Base-by-base conservation (phyloP, 2,329 filamentous ascomycete genomes). In the Epichloe baconii region DNA sequence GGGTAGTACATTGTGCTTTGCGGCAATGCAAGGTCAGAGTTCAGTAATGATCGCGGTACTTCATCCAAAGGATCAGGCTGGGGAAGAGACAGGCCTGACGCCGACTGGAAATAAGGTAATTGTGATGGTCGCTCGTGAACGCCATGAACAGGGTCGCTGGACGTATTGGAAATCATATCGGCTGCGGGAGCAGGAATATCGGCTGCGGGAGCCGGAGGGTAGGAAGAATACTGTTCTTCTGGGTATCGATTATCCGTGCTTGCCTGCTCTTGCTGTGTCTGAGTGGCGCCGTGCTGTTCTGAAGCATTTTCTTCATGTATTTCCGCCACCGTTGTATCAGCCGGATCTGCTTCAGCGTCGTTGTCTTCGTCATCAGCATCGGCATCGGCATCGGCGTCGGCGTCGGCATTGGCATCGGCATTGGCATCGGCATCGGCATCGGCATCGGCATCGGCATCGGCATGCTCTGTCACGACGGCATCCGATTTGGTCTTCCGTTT, bases 131-230 rank as follows among this genome's bases (percentile, higher is more conserved):
- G 54, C 12, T 52, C 54, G 35, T 61, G 56, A 15, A 56, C 59
- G 15, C 49, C n/a, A 12, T 57, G 43, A n/a, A 54, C 44, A 23
- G 60, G 57, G 3, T 54, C 54, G 23, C 53, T 58, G 3, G 56
- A 52, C 15, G 35, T 23, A 14, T 37, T 38, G 12, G 45, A 35
- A n/a, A 31, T 36, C 8, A 34, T 10, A 42, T 63, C 61, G 7
- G 57, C 53, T 23, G 61, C 60, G 3, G 66, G 61, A 55, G 60
- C 59, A 26, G 23, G 23, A 7, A 21, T 6, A 45, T 63, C 62
- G 6, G 56, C 53, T 23, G 61, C 60, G 3, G 66, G 61, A 55
- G 60, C 59, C 44, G 61, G 61, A 42, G 62, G 54, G 51, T 65
- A 61, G 1, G 54, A 61, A 1, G 54, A 59, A 47, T 61, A 60